Evolutionary conservation across 2,329 filamentous ascomycete genomes (phyloP), one percentile per base, ranked within the genome.

Genomic region (Triangularia verruculosa): DNA sequence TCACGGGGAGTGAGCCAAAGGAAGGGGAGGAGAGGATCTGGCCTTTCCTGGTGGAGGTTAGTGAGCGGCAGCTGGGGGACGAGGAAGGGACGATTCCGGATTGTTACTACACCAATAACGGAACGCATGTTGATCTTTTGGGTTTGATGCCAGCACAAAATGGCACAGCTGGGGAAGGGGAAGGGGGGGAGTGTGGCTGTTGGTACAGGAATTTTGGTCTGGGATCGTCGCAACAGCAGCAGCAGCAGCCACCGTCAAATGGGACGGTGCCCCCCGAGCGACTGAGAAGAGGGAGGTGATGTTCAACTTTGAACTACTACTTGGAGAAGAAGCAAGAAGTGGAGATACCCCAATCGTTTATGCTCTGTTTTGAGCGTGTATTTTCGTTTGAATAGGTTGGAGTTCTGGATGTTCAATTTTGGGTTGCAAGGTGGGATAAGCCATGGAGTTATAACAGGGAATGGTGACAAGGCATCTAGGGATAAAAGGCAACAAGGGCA

Each of bases 21-120:
- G 25, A 43, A 8, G 34, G 34, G 12, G 22, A 17, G 28, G 55
- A 78, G 68, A 68, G 74, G 13, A 68, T 74, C 1, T 89, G 86
- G 86, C 84, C 86, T 0, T 87, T 80, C 62, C 82, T 84, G 17
- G 80, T 87, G 1, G 80, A 85, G 57, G 75, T 89, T 43, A 76
- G 17, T 17, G 56, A 58, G 22, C 9, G n/a, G 39, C 39, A 47
- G 11, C 5, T 32, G 9, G 30, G 30, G 28, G 27, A 43, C 55
- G 78, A 61, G 17, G 32, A 7, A 15, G 56, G 15, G 39, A 54
- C 47, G 59, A 30, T 57, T 47, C 20, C 43, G 53, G 39, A n/a
- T 34, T 27, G 88, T 72, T 56, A 17, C 15, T 5, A 17, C 7
- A 25, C 15, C 24, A 60, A 24, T 12, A 60, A 24, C 9, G 43